Evolutionary conservation across 345 rosid genomes (phyloP).

Genomic region (rapeseed (Brassica napus)): DNA sequence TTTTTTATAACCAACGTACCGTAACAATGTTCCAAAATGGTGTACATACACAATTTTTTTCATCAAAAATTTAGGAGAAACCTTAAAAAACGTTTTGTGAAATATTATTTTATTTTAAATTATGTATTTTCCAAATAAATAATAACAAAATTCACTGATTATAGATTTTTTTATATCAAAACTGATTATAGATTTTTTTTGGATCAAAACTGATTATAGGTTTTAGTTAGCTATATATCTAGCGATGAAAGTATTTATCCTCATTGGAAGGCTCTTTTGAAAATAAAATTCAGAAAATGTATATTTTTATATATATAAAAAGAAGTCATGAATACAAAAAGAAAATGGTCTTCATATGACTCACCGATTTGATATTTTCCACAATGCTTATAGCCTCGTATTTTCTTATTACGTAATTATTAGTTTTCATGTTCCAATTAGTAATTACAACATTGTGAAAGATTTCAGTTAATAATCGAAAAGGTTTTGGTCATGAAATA

Average conservation of each 20-base stretch:
- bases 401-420: neutral
- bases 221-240: neutral
- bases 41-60: neutral
- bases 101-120: neutral
- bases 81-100: neutral
- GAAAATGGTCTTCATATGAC: conserved; percentile 2
- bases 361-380: neutral
- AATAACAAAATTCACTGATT: neutral
- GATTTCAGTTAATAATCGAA: neutral
- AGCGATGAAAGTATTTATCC: neutral
- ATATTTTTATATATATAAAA: neutral
- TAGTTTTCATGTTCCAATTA: neutral
- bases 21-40: neutral
- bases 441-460: neutral
- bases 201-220: no score
- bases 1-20: neutral
- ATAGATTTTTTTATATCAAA: neutral
- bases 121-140: neutral
- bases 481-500: conserved; percentile 8
- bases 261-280: neutral
- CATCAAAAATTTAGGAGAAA: neutral
- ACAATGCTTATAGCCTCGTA: conserved; percentile 1
- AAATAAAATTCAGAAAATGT: neutral
- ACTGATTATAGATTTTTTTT: no score
- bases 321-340: neutral